phyloP scores from a whole-genome alignment of 495 filamentous ascomycete species.

The Clohesyomyces aquaticus region DNA sequence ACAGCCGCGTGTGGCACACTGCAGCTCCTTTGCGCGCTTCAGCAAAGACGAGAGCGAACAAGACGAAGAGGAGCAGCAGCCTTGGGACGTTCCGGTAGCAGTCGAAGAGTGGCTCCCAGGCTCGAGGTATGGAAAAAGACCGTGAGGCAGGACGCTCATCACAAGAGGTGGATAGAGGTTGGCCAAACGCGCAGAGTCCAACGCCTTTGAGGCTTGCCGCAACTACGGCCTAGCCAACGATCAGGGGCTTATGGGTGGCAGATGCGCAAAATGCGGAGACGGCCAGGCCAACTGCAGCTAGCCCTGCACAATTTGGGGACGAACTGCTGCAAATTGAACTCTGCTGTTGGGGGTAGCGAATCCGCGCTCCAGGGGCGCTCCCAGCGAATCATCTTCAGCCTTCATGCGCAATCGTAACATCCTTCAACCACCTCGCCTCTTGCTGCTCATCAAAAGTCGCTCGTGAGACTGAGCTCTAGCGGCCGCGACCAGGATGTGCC shows the following conservation, averaged over 20 bases:
- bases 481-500: constrained; percentile 18
- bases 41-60: constrained; percentile 14
- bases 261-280: constrained; percentile 44
- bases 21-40: constrained; percentile 18
- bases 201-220: constrained; percentile 43
- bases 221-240: constrained; percentile 40
- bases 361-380: constrained; percentile 25
- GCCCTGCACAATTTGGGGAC: constrained; percentile 38
- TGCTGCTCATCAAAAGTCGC: constrained; percentile 36
- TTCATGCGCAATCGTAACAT: constrained; percentile 29
- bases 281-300: constrained; percentile 41
- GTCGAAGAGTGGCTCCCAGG: constrained; percentile 27
- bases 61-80: constrained; percentile 12
- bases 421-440: constrained; percentile 24
- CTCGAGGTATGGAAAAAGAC: constrained; percentile 26
- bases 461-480: constrained; percentile 21
- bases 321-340: constrained; percentile 39
- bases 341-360: constrained; percentile 36
- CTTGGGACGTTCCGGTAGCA: constrained; percentile 22
- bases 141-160: constrained; percentile 38
- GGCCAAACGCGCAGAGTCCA: constrained; percentile 31
- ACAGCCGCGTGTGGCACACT: constrained; percentile 22
- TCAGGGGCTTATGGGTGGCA: constrained; percentile 42
- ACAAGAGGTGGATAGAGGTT: constrained; percentile 37
- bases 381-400: constrained; percentile 37